Evolutionary conservation across 164 flowering plant species (phyloP).

Genomic region (Aristolochia contorta): DNA sequence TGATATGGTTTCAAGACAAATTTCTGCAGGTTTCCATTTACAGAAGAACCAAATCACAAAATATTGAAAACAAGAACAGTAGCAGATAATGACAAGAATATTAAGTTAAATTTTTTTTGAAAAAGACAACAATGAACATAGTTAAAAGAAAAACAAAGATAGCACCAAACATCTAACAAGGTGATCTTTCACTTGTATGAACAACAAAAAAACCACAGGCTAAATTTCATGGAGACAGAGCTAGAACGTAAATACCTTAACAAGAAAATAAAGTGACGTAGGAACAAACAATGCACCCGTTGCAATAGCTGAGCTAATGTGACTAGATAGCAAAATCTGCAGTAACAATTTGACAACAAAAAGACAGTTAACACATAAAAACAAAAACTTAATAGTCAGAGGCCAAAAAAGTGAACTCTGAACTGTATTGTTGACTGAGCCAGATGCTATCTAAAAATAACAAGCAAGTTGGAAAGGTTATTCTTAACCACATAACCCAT

Average conservation of each 20-base stretch:
- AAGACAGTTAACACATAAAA: background rate
- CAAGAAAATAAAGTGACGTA: constrained; percentile 65
- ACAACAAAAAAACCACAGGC: too few relatives aligned
- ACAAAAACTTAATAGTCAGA: background rate
- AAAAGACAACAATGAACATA: too few relatives aligned
- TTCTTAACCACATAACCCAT: too few relatives aligned
- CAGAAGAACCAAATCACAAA: background rate
- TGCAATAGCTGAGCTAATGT: constrained; percentile 50
- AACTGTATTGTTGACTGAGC: background rate
- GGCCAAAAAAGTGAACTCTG: background rate
- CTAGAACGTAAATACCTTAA: constrained; percentile 40
- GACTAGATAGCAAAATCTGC: constrained; percentile 81
- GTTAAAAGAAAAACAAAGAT: background rate
- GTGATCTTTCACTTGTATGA: too few relatives aligned
- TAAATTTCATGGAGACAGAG: too few relatives aligned
- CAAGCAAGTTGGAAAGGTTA: too few relatives aligned
- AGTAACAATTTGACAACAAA: constrained; percentile 5
- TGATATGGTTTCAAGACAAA: constrained; percentile 68
- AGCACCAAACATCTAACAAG: background rate
- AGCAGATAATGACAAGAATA: background rate
- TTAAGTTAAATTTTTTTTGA: too few relatives aligned
- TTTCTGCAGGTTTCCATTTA: constrained; percentile 36
- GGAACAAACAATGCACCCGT: constrained; percentile 79
- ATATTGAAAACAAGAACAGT: constrained; percentile 1
- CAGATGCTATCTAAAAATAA: too few relatives aligned